A percentile compares a stretch with the other conserved stretches of the same genome.
These are phyloP conservation scores for Hygrocybe punicea DNA, from an alignment of 768 basidiomycete genomes.

Conservation along the genomic window DNA sequence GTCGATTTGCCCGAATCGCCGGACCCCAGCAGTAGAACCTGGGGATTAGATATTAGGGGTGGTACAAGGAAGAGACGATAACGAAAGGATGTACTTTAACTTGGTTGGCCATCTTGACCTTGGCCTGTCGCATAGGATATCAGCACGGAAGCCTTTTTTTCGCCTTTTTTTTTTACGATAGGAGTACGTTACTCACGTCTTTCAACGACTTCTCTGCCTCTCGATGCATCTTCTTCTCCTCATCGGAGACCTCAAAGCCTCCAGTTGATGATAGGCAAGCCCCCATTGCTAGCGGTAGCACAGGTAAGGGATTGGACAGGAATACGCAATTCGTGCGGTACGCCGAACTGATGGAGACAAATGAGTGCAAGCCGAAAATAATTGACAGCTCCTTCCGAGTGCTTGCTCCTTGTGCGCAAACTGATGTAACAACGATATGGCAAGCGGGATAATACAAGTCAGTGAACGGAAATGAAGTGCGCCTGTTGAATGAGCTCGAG, in stretches of 20 bases:
- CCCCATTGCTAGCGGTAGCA: constrained; percentile 53
- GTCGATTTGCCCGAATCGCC: constrained; percentile 95
- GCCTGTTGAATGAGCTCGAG: too few species aligned
- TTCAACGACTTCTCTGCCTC: constrained; percentile 76
- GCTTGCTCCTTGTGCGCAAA: too few species aligned
- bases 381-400: too few species aligned
- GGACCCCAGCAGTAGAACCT: constrained; percentile 88
- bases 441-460: too few species aligned
- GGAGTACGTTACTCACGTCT: constrained; percentile 49
- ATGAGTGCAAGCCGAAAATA: too few species aligned
- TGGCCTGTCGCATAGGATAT: constrained; percentile 49
- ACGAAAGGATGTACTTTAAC: constrained; percentile 59
- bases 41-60: constrained; percentile 1
- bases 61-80: constrained; percentile 2
- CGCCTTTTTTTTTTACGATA: constrained; percentile 1
- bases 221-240: constrained; percentile 60
- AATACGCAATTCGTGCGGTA: too few species aligned
- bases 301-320: background rate
- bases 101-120: constrained; percentile 63
- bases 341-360: too few species aligned
- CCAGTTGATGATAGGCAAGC: constrained; percentile 68
- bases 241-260: constrained; percentile 59
- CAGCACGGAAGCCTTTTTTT: constrained; percentile 1
- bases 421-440: too few species aligned
- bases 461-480: too few species aligned